Percentiles rank a stretch among this genome's conserved stretches.
Conservation (phyloP, 225 moss, liverwort and hornwort genomes). For the Sphagnum tenellum region DNA sequence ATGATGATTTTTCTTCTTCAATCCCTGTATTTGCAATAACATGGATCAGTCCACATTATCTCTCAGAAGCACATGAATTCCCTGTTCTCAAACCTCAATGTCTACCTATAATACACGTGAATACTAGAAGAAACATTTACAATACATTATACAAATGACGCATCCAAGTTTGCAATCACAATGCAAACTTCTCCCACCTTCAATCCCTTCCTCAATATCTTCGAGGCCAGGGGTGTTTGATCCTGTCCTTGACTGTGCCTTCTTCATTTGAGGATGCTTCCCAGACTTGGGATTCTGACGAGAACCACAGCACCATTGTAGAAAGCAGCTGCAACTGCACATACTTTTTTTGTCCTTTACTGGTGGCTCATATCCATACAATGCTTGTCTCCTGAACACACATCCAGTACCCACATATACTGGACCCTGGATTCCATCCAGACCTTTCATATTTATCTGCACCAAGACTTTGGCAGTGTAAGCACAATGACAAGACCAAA, state of each 20-base stretch:
- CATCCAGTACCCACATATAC: constrained; percentile 98
- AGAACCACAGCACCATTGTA: constrained; percentile 65
- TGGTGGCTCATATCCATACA: constrained; percentile 74
- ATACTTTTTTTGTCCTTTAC: constrained; percentile 35
- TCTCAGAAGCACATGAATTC: too few species aligned
- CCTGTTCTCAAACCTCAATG: too few species aligned
- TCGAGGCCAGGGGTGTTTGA: constrained; percentile 84
- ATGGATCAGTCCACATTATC: too few species aligned
- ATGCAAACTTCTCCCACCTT: constrained; percentile 10
- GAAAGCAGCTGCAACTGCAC: constrained; percentile 30
- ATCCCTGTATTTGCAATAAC: constrained; percentile 10
- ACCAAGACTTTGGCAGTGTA: too few species aligned
- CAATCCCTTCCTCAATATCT: constrained; percentile 81
- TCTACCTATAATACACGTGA: not conserved
- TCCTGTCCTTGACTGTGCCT: constrained; percentile 61
- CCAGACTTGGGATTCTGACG: constrained; percentile 48
- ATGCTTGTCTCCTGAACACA: constrained; percentile 67
- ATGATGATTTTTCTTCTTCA: constrained; percentile 66
- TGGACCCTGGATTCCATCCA: constrained; percentile 90
- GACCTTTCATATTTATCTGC: constrained; percentile 94
- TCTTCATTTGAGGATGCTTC: constrained; percentile 47
- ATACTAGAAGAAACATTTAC: not conserved
- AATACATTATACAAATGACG: too few species aligned
- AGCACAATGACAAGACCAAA: too few species aligned
- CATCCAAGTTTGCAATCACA: too few species aligned